These are phyloP conservation scores for Sanguinoderma infundibulare DNA, from an alignment of 1,284 basidiomycete genomes.

Conservation along the genomic window DNA sequence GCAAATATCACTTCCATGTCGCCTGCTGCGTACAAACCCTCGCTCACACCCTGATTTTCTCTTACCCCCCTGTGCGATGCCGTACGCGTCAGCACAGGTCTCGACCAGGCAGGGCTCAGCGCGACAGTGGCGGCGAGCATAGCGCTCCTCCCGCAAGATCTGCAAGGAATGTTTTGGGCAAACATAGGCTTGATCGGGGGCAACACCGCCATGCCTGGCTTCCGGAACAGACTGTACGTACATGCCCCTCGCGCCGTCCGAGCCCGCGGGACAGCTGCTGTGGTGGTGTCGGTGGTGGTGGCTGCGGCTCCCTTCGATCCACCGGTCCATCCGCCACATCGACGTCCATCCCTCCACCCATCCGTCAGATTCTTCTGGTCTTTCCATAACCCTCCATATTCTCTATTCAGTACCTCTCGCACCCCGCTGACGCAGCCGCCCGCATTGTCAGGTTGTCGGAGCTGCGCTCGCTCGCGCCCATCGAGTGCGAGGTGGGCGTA, in stretches of 20 bases:
- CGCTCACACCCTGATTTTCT: conserved; percentile 22
- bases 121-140: conserved; percentile 80
- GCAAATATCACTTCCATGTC: conserved; percentile 45
- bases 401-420: not conserved
- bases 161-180: conserved; percentile 92
- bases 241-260: not conserved
- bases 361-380: not conserved
- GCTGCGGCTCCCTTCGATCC: conserved; percentile 1
- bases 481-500: conserved; percentile 74
- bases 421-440: conserved; percentile 7
- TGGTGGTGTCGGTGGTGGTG: no score
- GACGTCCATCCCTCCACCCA: not conserved
- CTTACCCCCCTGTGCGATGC: not conserved
- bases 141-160: conserved; percentile 69
- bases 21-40: conserved; percentile 5
- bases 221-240: conserved; percentile 75
- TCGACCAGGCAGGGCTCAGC: conserved; percentile 82
- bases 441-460: conserved; percentile 58
- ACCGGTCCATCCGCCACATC: not conserved
- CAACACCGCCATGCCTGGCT: conserved; percentile 74
- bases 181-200: conserved; percentile 93
- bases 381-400: not conserved
- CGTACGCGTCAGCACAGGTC: conserved; percentile 49
- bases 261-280: conserved; percentile 14
- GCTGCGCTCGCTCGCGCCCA: conserved; percentile 78